Conservation (phyloP, 2,329 filamentous ascomycete species). For the Nemania diffusa region DNA sequence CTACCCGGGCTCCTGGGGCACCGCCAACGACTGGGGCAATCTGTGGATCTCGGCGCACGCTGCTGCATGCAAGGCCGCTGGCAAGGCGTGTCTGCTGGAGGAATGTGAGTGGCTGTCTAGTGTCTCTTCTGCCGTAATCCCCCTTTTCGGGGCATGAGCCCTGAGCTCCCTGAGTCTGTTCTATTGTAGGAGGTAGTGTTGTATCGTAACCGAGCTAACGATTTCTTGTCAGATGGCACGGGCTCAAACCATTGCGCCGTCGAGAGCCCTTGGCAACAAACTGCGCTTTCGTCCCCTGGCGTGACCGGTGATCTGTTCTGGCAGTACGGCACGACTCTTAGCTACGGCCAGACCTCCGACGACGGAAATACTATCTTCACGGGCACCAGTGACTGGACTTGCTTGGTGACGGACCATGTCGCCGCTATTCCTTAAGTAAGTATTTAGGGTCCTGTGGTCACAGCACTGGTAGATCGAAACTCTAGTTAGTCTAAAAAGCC, state of each 20-base stretch:
- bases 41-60: slow-evolving; percentile 53
- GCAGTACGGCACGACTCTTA: slow-evolving; percentile 50
- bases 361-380: slow-evolving; percentile 60
- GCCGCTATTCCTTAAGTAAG: slow-evolving; percentile 42
- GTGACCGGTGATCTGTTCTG: slow-evolving; percentile 49
- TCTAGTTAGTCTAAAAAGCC: neutral
- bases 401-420: slow-evolving; percentile 59
- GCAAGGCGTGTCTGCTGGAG: slow-evolving; percentile 55
- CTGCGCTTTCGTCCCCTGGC: slow-evolving; percentile 44
- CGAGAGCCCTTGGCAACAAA: slow-evolving; percentile 47
- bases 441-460: neutral
- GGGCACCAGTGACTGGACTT: slow-evolving; percentile 54
- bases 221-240: slow-evolving; percentile 41
- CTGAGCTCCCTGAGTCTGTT: neutral
- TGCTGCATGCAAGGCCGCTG: slow-evolving; percentile 52
- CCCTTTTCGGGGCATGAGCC: neutral
- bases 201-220: slow-evolving; percentile 12
- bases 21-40: slow-evolving; percentile 50
- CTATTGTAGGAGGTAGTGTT: neutral
- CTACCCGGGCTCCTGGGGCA: slow-evolving; percentile 52
- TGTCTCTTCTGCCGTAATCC: neutral
- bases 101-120: slow-evolving; percentile 54
- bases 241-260: slow-evolving; percentile 45
- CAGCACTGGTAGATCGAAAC: neutral
- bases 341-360: slow-evolving; percentile 55